A percentile compares a stretch with the other conserved stretches of the same genome.
Conservation (phyloP, 139 green algal species). For the Chara braunii region DNA sequence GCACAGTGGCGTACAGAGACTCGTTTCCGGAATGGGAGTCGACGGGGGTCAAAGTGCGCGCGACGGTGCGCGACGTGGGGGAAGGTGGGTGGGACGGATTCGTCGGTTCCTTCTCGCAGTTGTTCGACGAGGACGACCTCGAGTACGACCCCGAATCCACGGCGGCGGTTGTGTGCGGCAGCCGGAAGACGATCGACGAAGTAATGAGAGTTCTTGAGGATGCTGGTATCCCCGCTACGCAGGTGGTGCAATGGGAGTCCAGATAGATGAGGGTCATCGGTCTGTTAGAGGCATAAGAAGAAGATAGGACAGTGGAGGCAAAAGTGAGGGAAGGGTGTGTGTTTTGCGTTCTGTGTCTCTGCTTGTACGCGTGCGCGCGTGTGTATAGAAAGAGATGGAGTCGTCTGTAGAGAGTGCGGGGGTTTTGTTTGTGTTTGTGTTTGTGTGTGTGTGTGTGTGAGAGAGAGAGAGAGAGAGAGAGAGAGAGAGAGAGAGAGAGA, state of each 20-base stretch:
- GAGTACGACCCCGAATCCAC: constrained; percentile 39
- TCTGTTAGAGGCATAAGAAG: too few relatives aligned
- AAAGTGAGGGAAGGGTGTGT: too few relatives aligned
- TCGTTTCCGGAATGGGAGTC: constrained; percentile 27
- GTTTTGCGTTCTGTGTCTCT: too few relatives aligned
- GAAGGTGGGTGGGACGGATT: constrained; percentile 26
- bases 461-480: too few relatives aligned
- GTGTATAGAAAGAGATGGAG: too few relatives aligned
- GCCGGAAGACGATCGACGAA: background rate
- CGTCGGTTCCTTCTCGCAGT: constrained; percentile 17
- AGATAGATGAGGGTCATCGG: too few relatives aligned
- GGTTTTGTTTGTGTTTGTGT: too few relatives aligned
- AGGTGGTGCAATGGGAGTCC: background rate
- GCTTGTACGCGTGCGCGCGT: too few relatives aligned
- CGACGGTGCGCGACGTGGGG: constrained; percentile 17
- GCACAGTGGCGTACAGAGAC: constrained; percentile 2
- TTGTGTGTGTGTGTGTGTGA: too few relatives aligned
- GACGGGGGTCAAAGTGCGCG: constrained; percentile 27
- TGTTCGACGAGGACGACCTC: constrained; percentile 39
- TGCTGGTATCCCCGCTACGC: constrained; percentile 20
- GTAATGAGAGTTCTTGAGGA: constrained; percentile 17
- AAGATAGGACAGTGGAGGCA: too few relatives aligned
- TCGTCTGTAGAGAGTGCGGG: too few relatives aligned
- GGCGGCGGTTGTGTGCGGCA: constrained; percentile 18
- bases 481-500: too few relatives aligned